These are phyloP conservation scores for Monosporascus sp. DNA, from an alignment of 2,329 filamentous ascomycete species.

Conservation along the genomic window DNA sequence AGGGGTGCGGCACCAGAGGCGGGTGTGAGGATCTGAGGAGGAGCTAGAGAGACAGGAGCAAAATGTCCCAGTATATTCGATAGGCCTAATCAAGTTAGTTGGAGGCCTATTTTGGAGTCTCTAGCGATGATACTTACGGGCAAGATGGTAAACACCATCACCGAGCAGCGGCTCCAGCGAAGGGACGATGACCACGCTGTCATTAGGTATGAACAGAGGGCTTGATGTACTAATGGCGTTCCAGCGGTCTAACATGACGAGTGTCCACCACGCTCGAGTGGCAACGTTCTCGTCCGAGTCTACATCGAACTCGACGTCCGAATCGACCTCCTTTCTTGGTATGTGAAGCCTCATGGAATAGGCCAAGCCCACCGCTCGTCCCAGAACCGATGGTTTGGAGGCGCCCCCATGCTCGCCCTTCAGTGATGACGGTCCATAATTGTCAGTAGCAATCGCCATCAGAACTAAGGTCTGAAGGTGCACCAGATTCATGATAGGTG, in stretches of 20 bases:
- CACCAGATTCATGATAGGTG: constrained; percentile 42
- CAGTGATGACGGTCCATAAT: constrained; percentile 39
- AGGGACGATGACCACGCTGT: constrained; percentile 52
- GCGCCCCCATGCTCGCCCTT: constrained; percentile 38
- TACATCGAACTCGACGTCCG: constrained; percentile 42
- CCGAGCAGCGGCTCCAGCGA: constrained; percentile 57
- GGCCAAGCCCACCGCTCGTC: constrained; percentile 59
- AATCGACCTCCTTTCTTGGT: constrained; percentile 25
- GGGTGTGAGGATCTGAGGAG: constrained; percentile 36
- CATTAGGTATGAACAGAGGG: constrained; percentile 57
- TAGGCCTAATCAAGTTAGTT: constrained; percentile 36
- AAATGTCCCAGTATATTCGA: constrained; percentile 54
- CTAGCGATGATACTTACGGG: constrained; percentile 45
- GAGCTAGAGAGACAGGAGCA: constrained; percentile 38
- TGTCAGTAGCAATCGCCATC: constrained; percentile 60
- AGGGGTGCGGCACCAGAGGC: constrained; percentile 35
- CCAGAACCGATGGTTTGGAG: constrained; percentile 52
- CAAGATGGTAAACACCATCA: constrained; percentile 57
- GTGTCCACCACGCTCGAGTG: constrained; percentile 64
- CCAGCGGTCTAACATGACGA: constrained; percentile 69
- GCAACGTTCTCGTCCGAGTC: constrained; percentile 59
- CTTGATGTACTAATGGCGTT: constrained; percentile 62
- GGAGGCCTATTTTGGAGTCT: too few species aligned
- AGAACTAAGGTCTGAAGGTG: constrained; percentile 64
- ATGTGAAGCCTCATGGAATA: constrained; percentile 59